phyloP scores from a whole-genome alignment of 1,284 basidiomycete species.

The Leucoagaricus sp. region DNA sequence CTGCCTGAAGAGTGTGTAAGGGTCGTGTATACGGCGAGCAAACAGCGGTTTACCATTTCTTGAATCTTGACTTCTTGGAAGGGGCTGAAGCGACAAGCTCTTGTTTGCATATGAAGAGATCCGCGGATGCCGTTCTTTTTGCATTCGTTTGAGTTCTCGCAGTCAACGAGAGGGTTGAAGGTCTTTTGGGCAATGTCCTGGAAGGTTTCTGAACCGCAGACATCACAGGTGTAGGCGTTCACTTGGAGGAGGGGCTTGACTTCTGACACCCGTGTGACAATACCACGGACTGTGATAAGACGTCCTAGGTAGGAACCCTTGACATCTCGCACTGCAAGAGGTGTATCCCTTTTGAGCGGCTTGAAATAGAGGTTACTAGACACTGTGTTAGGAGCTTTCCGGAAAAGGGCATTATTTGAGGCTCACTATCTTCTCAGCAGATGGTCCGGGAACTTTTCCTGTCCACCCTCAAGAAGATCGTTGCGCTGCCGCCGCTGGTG shows the following conservation, averaged over 20 bases:
- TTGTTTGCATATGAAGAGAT: conserved; percentile 96
- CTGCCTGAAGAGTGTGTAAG: conserved; percentile 60
- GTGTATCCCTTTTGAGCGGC: conserved; percentile 71
- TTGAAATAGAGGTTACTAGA: conserved; percentile 91
- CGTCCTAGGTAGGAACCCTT: conserved; percentile 85
- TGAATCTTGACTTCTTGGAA: conserved; percentile 99
- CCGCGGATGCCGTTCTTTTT: conserved; percentile 87
- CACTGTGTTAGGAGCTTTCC: conserved; percentile 21
- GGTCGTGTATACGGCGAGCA: neutral
- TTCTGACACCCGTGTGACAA: conserved; percentile 98
- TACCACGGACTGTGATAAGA: conserved; percentile 95
- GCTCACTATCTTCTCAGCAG: conserved; percentile 94
- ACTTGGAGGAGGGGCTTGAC: conserved; percentile 97
- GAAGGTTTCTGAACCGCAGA: conserved; percentile 98
- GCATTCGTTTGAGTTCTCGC: conserved; percentile 83
- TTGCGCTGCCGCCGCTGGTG: conserved; percentile 92
- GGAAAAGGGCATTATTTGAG: neutral
- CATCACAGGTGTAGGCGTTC: conserved; percentile 98
- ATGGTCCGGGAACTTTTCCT: conserved; percentile 85
- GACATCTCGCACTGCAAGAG: conserved; percentile 91
- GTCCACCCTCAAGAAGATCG: conserved; percentile 66
- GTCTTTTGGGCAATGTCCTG: conserved; percentile 96
- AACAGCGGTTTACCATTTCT: conserved; percentile 77
- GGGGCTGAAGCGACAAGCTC: conserved; percentile 95
- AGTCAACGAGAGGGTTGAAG: conserved; percentile 88